Conservation (phyloP, 1,139 yeast genomes). For the Taphrina deformans region DNA sequence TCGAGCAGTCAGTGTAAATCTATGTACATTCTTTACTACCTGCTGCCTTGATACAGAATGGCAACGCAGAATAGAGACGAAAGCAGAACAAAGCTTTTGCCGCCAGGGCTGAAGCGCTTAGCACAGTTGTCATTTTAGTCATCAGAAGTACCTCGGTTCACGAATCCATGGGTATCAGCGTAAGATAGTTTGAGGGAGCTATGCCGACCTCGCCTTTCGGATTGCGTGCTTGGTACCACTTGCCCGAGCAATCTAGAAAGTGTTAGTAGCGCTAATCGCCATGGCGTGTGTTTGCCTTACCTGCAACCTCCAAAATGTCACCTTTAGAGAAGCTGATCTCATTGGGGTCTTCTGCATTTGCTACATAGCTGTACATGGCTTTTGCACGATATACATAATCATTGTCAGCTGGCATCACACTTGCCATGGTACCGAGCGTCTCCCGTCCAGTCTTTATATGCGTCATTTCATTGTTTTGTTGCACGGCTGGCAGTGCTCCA, state of each 20-base stretch:
- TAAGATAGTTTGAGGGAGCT: constrained; percentile 90
- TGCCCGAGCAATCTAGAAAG: constrained; percentile 76
- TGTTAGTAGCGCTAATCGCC: neutral
- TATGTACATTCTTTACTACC: neutral
- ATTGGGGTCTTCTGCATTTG: constrained; percentile 92
- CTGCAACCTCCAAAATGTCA: constrained; percentile 80
- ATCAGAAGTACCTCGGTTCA: neutral
- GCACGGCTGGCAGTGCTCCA: neutral
- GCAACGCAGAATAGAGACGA: neutral
- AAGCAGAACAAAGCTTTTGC: neutral
- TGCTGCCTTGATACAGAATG: neutral
- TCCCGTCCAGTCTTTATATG: constrained; percentile 40
- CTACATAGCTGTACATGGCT: constrained; percentile 82
- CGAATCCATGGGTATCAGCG: constrained; percentile 10
- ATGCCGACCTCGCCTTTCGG: constrained; percentile 91
- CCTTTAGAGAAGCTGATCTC: constrained; percentile 89
- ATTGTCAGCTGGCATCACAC: constrained; percentile 43
- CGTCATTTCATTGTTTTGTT: constrained; percentile 41
- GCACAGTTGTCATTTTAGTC: neutral
- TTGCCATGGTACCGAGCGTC: constrained; percentile 31
- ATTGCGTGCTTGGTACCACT: constrained; percentile 98
- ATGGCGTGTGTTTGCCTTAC: neutral
- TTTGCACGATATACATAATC: constrained; percentile 82
- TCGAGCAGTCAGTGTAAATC: neutral
- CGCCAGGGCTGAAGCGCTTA: neutral